Evolutionary conservation across 2,329 filamentous ascomycete genomes (phyloP).

Genomic region (Dothidotthia symphoricarpi): DNA sequence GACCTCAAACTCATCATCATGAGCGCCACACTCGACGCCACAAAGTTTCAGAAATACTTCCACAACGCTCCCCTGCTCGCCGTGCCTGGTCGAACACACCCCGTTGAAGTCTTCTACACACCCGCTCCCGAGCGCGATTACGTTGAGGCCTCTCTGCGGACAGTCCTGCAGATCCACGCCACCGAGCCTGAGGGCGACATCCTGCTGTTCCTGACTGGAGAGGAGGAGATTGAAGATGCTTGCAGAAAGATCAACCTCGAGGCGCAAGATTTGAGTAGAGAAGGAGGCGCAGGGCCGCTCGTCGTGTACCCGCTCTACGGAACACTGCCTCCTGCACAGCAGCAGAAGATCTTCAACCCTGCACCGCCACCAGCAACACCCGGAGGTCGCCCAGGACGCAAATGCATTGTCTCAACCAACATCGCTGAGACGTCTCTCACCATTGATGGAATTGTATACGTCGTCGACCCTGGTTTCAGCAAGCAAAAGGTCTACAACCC

Average conservation of each 20-base stretch:
- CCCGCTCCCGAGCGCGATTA: conserved; percentile 95
- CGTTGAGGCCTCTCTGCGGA: conserved; percentile 90
- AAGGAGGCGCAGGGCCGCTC: conserved; percentile 87
- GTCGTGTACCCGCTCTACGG: conserved; percentile 93
- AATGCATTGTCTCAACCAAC: conserved; percentile 92
- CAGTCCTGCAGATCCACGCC: conserved; percentile 94
- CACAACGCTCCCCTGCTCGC: conserved; percentile 89
- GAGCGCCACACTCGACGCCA: conserved; percentile 90
- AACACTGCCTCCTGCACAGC: conserved; percentile 84
- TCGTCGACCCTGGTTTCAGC: conserved; percentile 98
- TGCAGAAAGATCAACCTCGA: conserved; percentile 89
- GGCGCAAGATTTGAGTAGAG: conserved; percentile 84
- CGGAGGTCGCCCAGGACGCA: conserved; percentile 84
- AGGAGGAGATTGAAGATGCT: conserved; percentile 97
- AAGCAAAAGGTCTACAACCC: conserved; percentile 99
- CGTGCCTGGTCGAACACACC: conserved; percentile 91
- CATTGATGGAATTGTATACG: conserved; percentile 98
- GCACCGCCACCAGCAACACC: conserved; percentile 70
- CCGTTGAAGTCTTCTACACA: conserved; percentile 98
- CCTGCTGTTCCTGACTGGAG: conserved; percentile 90
- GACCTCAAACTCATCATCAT: conserved; percentile 96
- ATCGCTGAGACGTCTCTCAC: conserved; percentile 97
- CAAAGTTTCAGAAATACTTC: conserved; percentile 98
- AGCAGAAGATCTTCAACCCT: conserved; percentile 92
- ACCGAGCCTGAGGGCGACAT: conserved; percentile 91